Conservation (phyloP, 2,329 filamentous ascomycete genomes). For the Botrytis fragariae region DNA sequence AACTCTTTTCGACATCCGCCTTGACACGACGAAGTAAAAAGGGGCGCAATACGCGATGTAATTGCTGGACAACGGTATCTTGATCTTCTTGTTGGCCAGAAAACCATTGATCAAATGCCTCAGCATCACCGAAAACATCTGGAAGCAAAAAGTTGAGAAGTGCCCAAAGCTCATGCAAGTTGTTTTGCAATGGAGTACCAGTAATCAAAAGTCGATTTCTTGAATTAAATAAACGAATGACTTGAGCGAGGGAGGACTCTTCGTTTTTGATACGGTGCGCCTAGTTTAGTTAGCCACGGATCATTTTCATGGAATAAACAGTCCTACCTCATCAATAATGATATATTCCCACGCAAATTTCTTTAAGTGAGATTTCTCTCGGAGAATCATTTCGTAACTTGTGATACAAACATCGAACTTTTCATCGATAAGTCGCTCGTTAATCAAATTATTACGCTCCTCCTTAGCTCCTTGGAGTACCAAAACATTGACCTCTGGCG, state of each 20-base stretch:
- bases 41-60: conserved; percentile 87
- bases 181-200: conserved; percentile 95
- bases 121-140: conserved; percentile 94
- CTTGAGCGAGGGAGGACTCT: conserved; percentile 92
- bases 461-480: conserved; percentile 95
- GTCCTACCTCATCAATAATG: conserved; percentile 80
- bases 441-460: conserved; percentile 82
- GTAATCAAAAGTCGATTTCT: conserved; percentile 94
- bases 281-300: conserved; percentile 28
- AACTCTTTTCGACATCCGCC: conserved; percentile 95
- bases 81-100: conserved; percentile 86
- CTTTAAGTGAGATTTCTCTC: conserved; percentile 90
- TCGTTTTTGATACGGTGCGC: conserved; percentile 99
- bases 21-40: conserved; percentile 96
- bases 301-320: not conserved
- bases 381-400: conserved; percentile 97
- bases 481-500: conserved; percentile 89
- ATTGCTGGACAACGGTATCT: conserved; percentile 91
- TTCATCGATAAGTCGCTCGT: conserved; percentile 85
- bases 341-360: conserved; percentile 99
- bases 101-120: conserved; percentile 98
- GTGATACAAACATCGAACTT: conserved; percentile 98
- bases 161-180: conserved; percentile 96
- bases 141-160: conserved; percentile 96
- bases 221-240: conserved; percentile 94